Evolutionary conservation across 1,284 basidiomycete species (phyloP).

Genomic region (Marasmius sp.): DNA sequence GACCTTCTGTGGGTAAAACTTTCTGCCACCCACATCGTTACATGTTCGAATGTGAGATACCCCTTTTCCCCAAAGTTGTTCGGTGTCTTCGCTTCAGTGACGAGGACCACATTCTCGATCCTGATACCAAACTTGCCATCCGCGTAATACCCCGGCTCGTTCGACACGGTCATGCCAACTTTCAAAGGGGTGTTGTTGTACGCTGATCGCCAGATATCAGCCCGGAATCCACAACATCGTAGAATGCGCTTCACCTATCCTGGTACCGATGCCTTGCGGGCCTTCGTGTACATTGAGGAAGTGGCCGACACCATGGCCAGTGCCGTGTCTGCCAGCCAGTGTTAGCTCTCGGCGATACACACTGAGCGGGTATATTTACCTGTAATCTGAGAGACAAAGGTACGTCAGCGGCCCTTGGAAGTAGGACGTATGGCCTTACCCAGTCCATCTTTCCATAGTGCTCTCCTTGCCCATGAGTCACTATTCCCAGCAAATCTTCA

Average conservation of each 20-base stretch:
- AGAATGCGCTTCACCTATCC: constrained; percentile 51
- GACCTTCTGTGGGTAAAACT: constrained; percentile 8
- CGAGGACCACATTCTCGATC: constrained; percentile 87
- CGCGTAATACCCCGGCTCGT: constrained; percentile 94
- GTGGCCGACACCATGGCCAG: constrained; percentile 93
- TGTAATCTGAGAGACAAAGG: constrained; percentile 36
- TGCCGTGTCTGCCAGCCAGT: constrained; percentile 66
- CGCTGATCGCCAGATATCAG: constrained; percentile 32
- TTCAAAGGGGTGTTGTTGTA: constrained; percentile 73
- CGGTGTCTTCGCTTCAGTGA: constrained; percentile 69
- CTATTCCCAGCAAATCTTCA: constrained; percentile 36
- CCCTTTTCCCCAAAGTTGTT: constrained; percentile 87
- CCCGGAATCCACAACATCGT: background rate
- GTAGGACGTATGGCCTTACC: constrained; percentile 42
- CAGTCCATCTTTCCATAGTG: constrained; percentile 91
- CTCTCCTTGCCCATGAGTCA: constrained; percentile 82
- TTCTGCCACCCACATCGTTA: constrained; percentile 70
- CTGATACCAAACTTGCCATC: constrained; percentile 93
- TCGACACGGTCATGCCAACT: constrained; percentile 87
- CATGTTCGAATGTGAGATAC: constrained; percentile 80
- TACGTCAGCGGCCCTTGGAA: background rate
- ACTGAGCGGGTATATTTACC: constrained; percentile 26
- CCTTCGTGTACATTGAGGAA: constrained; percentile 95
- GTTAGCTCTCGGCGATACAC: background rate
- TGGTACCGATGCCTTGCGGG: constrained; percentile 84